Evolutionary conservation across 805 yeast genomes (phyloP).

Genomic region (Torulaspora indica): DNA sequence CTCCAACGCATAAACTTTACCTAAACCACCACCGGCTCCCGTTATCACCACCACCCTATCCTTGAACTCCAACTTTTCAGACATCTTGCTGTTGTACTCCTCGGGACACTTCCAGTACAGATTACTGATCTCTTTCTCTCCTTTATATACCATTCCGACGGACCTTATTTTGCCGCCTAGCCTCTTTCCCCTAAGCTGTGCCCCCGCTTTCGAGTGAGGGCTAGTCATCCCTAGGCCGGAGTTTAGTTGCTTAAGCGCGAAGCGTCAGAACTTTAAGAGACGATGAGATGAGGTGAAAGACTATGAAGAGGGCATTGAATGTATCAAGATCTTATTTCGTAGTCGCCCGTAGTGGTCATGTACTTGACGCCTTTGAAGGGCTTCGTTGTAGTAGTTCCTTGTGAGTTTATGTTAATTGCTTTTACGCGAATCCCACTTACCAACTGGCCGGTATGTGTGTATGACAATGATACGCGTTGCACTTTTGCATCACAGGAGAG

Average conservation of each 20-base stretch:
- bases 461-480: slow-evolving; percentile 40
- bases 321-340: slow-evolving; percentile 10
- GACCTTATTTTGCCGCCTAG: slow-evolving; percentile 9
- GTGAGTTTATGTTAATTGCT: slow-evolving; percentile 50
- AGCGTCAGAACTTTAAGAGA: not conserved
- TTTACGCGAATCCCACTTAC: slow-evolving; percentile 74
- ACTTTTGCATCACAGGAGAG: slow-evolving; percentile 10
- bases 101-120: not conserved
- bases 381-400: slow-evolving; percentile 43
- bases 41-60: slow-evolving; percentile 89
- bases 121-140: not conserved
- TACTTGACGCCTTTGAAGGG: slow-evolving; percentile 93
- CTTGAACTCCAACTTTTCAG: slow-evolving; percentile 47
- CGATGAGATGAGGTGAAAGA: too few relatives aligned
- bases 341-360: slow-evolving; percentile 53
- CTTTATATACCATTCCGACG: slow-evolving; percentile 3
- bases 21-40: slow-evolving; percentile 98
- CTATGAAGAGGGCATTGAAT: not conserved
- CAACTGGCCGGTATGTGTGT: slow-evolving; percentile 59
- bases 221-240: slow-evolving; percentile 1
- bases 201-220: slow-evolving; percentile 7
- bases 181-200: slow-evolving; percentile 1
- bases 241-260: slow-evolving; percentile 4
- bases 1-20: slow-evolving; percentile 79
- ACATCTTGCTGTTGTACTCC: slow-evolving; percentile 2